These are phyloP conservation scores for Pterocarpus santalinus DNA, from an alignment of 306 rosid genomes.

Conservation along the genomic window DNA sequence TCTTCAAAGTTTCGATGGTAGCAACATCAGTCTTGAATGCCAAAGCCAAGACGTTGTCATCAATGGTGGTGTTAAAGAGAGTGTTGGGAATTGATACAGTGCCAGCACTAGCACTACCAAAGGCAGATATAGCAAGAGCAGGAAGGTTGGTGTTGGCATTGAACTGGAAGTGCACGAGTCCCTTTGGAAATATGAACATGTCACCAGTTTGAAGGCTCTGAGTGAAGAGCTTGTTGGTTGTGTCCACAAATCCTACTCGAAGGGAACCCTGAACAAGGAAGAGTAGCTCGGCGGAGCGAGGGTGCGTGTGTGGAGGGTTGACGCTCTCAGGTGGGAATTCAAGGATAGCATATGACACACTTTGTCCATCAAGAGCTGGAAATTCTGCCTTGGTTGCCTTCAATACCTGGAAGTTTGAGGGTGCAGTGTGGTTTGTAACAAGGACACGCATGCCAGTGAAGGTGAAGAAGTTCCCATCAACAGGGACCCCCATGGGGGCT, in stretches of 20 bases:
- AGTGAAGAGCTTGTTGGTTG: constrained; percentile 57
- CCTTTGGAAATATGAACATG: constrained; percentile 63
- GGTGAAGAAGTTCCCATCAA: constrained; percentile 63
- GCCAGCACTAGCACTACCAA: constrained; percentile 64
- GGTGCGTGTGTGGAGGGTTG: constrained; percentile 68
- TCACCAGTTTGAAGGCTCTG: constrained; percentile 52
- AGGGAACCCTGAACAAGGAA: constrained; percentile 47
- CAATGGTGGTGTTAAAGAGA: constrained; percentile 52
- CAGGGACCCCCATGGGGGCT: background rate
- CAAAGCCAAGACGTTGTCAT: constrained; percentile 57
- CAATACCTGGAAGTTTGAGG: background rate
- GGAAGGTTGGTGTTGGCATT: constrained; percentile 32
- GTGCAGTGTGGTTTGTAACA: background rate
- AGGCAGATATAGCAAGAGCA: constrained; percentile 58
- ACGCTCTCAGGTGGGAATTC: constrained; percentile 37
- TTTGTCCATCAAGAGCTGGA: constrained; percentile 58
- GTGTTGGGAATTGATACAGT: constrained; percentile 51
- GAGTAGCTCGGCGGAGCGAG: constrained; percentile 64
- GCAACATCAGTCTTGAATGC: constrained; percentile 59
- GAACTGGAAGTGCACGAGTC: constrained; percentile 62
- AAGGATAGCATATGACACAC: constrained; percentile 65
- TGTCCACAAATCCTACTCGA: constrained; percentile 66
- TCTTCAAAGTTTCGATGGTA: constrained; percentile 57
- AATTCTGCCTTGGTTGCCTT: constrained; percentile 50
- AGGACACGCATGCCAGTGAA: constrained; percentile 51